Conservation (phyloP, 1,139 yeast species). For the Meyerozyma sp. region DNA sequence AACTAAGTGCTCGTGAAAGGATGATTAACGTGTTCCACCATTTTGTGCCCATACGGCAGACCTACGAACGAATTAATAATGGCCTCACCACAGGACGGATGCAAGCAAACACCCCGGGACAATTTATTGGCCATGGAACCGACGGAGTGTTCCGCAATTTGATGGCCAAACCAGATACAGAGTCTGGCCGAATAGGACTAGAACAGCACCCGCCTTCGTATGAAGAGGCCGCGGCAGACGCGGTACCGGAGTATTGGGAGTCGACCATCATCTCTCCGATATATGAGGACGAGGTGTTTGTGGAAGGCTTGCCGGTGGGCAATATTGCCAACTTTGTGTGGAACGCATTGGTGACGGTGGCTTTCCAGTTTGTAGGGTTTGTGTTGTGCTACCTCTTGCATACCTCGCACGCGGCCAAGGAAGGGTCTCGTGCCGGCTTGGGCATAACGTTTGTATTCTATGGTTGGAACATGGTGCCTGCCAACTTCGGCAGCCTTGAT, state of each 20-base stretch:
- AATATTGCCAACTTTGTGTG: slow-evolving; percentile 80
- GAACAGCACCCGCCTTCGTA: slow-evolving; percentile 79
- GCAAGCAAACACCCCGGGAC: slow-evolving; percentile 40
- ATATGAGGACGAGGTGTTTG: slow-evolving; percentile 81
- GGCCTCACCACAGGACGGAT: slow-evolving; percentile 42
- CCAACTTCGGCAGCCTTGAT: slow-evolving; percentile 41
- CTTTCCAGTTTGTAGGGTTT: slow-evolving; percentile 93
- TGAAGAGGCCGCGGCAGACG: slow-evolving; percentile 92
- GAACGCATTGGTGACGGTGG: slow-evolving; percentile 83
- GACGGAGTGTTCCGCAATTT: slow-evolving; percentile 94
- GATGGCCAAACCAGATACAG: slow-evolving; percentile 77
- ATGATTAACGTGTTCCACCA: slow-evolving; percentile 28
- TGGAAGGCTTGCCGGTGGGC: slow-evolving; percentile 97
- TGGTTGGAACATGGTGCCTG: slow-evolving; percentile 70
- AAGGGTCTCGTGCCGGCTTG: slow-evolving; percentile 90
- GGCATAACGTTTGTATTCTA: slow-evolving; percentile 80
- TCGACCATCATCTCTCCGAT: slow-evolving; percentile 80
- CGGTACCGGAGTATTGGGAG: slow-evolving; percentile 97
- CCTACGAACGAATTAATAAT: slow-evolving; percentile 41
- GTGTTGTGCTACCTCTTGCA: slow-evolving; percentile 84
- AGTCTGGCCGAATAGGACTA: slow-evolving; percentile 30
- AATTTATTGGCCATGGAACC: slow-evolving; percentile 50
- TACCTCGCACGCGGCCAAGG: slow-evolving; percentile 95
- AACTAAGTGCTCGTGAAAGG: slow-evolving; percentile 24
- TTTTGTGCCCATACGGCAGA: slow-evolving; percentile 36